Conservation (phyloP, 331 rosid genomes). For the Erythrophleum ivorense region DNA sequence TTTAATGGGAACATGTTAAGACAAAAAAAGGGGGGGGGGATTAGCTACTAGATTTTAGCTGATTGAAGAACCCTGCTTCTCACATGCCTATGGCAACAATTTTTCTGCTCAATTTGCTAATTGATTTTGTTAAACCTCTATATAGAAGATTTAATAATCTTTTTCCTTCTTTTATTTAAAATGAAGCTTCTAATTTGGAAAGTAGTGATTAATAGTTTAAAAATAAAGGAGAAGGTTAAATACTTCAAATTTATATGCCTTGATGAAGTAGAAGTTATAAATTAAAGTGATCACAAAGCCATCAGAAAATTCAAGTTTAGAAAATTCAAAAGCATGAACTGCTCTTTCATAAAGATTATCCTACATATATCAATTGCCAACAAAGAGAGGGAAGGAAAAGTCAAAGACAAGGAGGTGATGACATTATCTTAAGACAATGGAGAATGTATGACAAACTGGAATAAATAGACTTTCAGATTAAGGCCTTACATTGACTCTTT, state of each 20-base stretch:
- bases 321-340: neutral
- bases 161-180: neutral
- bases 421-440: constrained; percentile 30
- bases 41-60: constrained; percentile 5
- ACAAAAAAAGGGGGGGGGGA: too few relatives aligned
- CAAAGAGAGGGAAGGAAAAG: constrained; percentile 31
- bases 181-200: neutral
- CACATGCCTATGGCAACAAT: neutral
- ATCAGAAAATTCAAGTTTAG: constrained; percentile 5
- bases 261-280: neutral
- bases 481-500: constrained; percentile 90
- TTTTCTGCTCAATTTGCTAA: constrained; percentile 2
- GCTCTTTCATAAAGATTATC: constrained; percentile 18
- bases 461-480: constrained; percentile 23
- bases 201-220: neutral
- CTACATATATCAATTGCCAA: constrained; percentile 24
- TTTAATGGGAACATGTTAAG: neutral
- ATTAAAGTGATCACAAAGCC: constrained; percentile 10
- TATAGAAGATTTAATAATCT: neutral
- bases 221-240: neutral
- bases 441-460: constrained; percentile 12
- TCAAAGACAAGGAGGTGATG: constrained; percentile 14
- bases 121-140: constrained; percentile 3
- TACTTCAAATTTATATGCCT: neutral
- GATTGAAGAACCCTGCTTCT: neutral